Base-by-base conservation (phyloP, 305 asterid species). In the Galium porrigens region DNA sequence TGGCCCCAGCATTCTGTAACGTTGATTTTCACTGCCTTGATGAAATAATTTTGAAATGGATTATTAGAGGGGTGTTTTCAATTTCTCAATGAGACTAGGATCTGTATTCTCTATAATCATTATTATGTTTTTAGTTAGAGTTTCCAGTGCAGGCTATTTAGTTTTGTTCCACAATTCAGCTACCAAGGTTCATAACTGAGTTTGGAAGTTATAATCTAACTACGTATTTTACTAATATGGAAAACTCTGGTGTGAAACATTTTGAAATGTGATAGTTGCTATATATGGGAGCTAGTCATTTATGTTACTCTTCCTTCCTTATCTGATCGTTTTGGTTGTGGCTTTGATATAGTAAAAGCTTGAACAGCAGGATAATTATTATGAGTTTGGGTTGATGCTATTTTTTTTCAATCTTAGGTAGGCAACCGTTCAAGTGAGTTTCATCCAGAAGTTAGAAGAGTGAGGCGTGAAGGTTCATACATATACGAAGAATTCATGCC, bases 401-500 rank as follows among this genome's bases (percentile, higher is more conserved):
- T 62, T 41, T 7, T 67, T 63, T 36, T 66, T 34, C 4, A 3
- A 46, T 74, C 60, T 75, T 86, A 92, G 99, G 94, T 92, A 70
- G 99, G 99, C 60, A 94, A 94, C 60, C 91, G 99, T 57, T 94
- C 99, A n/a, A 94, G 99, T 76, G 99, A 94, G 78, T 94, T 94
- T 77, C 97, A 83, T 80, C 97, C 96, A 11, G 99, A 94, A 55
- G 95, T 87, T 67, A 82, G 99, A 82, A 84, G 85, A 73, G 99
- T 94, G 73, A 86, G 99, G 71, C 99, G 96, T 61, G 96, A 87
- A 81, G 99, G 99, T 61, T 94, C 99, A 68, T 94, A 94, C 75
- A 88, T 94, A 67, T 94, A 94, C 2, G 99, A 94, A 84, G 99
- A 94, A 82, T 94, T 94, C 80, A 90, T 94, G 97, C 99, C 99